Evolutionary conservation across 352 stramenopile genomes (phyloP), one percentile per base, ranked within the genome.

Genomic region (Globisporangium rhizosaccharum): DNA sequence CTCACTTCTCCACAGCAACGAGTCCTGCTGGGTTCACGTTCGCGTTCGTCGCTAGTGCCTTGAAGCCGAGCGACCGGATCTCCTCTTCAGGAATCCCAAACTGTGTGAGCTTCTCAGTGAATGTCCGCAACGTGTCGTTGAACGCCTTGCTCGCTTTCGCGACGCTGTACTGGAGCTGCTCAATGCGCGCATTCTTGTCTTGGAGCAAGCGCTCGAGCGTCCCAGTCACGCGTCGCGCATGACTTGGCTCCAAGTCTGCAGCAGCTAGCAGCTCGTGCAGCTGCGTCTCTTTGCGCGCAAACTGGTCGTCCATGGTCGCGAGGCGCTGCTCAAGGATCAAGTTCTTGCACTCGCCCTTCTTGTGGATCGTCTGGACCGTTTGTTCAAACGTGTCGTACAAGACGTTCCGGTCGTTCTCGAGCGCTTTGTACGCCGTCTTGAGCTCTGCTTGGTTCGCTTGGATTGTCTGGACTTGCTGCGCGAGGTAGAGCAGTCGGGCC

Each of bases 301-400:
- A 76, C 59, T 92, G 79, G 37, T 88, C 73, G 50, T 85, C 76
- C 72, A 92, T 89, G 6, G 68, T 70, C 12, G 74, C 57, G 11
- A 97, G 67, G 7, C 85, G 82, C 57, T 97, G 86, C 66, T 97
- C 88, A 28, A 94, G 61, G 11, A 94, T 77, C 25, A 96, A 70
- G 71, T 96, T 97, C 59, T 95, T 90, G 70, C 92, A 94, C 63
- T 98, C 90, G 37, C 84, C 76, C 52, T 96, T 94, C 65, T 92
- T 88, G 71, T 97, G 87, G 20, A 97, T 84, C 17, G 80, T 92
- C 59, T 88, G 73, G 17, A 98, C 82, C 0, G 87, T 86, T 50
- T 92, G 74, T 65, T 97, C 88, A 56, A 98, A 97, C 1, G 75
- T 88, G 68, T 96, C 84, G 68, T 97, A 96, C 8, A 98, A 72